A percentile compares a stretch with the other conserved stretches of the same genome.
These are phyloP conservation scores for Amanita phalloides DNA, from an alignment of 768 basidiomycete species.

Conservation along the genomic window DNA sequence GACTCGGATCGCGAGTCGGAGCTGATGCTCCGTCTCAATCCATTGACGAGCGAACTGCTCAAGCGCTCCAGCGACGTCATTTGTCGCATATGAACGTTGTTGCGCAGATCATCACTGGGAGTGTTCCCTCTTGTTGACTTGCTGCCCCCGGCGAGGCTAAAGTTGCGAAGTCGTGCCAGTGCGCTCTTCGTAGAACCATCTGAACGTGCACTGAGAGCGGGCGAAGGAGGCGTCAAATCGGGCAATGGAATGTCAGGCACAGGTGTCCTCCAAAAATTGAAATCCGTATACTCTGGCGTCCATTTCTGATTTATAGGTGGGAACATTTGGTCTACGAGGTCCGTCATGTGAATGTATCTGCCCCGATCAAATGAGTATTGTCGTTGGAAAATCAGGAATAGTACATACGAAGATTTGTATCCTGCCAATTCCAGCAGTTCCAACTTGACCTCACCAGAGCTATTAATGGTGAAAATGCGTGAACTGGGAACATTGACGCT, in stretches of 20 bases:
- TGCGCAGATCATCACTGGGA: conserved; percentile 15
- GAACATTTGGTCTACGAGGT: conserved; percentile 99
- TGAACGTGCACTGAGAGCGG: conserved; percentile 88
- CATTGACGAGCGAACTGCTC: conserved; percentile 42
- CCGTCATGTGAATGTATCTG: conserved; percentile 97
- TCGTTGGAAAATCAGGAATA: background rate
- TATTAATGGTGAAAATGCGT: conserved; percentile 95
- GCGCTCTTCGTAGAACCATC: conserved; percentile 72
- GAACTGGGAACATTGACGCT: conserved; percentile 91
- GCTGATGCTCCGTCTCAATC: conserved; percentile 35
- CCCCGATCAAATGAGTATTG: conserved; percentile 1
- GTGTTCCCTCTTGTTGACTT: conserved; percentile 1
- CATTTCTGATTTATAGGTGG: conserved; percentile 88
- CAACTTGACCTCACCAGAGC: conserved; percentile 91
- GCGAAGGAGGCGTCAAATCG: conserved; percentile 78
- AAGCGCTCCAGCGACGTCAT: conserved; percentile 73
- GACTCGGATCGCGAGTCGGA: conserved; percentile 45
- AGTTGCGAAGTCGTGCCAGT: conserved; percentile 64
- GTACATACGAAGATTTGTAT: conserved; percentile 84
- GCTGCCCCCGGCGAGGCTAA: conserved; percentile 55
- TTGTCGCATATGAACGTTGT: conserved; percentile 44
- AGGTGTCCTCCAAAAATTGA: conserved; percentile 90
- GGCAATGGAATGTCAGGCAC: conserved; percentile 73
- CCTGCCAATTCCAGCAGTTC: conserved; percentile 94
- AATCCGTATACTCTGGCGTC: conserved; percentile 89